Evolutionary conservation across 1,284 basidiomycete genomes (phyloP), one percentile per base, ranked within the genome.

Genomic region (Clitocybe nebularis): DNA sequence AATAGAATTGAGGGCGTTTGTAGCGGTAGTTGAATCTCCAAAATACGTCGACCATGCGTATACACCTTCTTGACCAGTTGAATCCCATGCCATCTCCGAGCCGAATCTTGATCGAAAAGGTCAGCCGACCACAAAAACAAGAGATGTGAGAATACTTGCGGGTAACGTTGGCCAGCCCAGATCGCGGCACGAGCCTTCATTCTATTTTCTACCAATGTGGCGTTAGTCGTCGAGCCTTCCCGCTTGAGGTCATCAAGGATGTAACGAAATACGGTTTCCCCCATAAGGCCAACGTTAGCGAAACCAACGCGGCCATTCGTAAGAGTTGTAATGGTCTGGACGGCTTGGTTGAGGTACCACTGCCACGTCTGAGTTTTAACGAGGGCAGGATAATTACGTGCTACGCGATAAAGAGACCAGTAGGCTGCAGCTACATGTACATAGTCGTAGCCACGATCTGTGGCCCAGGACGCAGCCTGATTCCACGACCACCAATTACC

Each of bases 41-140:
- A 80, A 79, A 53, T 71, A 76, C 45, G 64, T 72, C 36, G 69
- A 67, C 77, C 76, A 79, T 0, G 62, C 65, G 49, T 75, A 79
- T 1, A 78, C 74, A 16, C 74, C 74, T 54, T 78, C 75, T 48
- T 79, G 76, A 6, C 77, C 77, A 8, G 77, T 79, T 10, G 75
- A 78, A 53, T 80, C 77, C 76, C 76, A 79, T 6, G 75, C 76
- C 75, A 78, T 77, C 55, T 80, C 76, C 1, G 74, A 76, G 5
- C 75, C 75, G 50, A 77, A 79, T 19, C 75, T 79, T 44, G 16
- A 16, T 3, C 39, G 20, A 28, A 13, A 35, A 39, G 13, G n/a
- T 43, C 21, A 28, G 40, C 19, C 20, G 33, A 23, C 8, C 26
- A 21, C 39, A 6, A 14, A 13, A 30, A n/a, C 24, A 17, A n/a